Evolutionary conservation across 2,329 filamentous ascomycete genomes (phyloP).

Genomic region (Sporothrix dimorphospora): DNA sequence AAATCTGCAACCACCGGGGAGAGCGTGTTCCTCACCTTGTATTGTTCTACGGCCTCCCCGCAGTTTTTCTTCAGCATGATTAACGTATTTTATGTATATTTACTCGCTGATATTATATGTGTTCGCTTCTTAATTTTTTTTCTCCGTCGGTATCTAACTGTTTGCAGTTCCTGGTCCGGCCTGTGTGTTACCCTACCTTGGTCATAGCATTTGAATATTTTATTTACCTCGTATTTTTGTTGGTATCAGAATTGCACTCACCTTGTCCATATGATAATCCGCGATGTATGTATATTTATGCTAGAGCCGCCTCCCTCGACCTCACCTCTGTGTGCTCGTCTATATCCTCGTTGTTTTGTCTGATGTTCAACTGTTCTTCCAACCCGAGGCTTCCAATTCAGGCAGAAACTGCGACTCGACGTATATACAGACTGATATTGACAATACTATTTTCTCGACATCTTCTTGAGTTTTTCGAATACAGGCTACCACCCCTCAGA

Average conservation of each 20-base stretch:
- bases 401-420: background rate
- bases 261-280: background rate
- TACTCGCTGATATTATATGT: background rate
- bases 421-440: background rate
- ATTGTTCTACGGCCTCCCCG: background rate
- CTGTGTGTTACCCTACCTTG: background rate
- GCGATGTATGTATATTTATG: background rate
- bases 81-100: background rate
- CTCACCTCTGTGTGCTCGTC: background rate
- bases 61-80: background rate
- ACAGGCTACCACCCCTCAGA: background rate
- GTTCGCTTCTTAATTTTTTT: background rate
- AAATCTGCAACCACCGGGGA: background rate
- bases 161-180: slow-evolving; percentile 4
- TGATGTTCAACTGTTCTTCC: background rate
- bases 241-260: background rate
- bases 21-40: background rate
- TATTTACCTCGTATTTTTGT: background rate
- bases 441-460: background rate
- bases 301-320: background rate
- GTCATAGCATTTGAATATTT: background rate
- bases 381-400: background rate
- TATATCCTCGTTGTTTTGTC: background rate
- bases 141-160: background rate
- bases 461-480: too few species aligned